These are phyloP conservation scores for Aspergillus neoniger DNA, from an alignment of 2,329 filamentous ascomycete genomes.

Conservation along the genomic window DNA sequence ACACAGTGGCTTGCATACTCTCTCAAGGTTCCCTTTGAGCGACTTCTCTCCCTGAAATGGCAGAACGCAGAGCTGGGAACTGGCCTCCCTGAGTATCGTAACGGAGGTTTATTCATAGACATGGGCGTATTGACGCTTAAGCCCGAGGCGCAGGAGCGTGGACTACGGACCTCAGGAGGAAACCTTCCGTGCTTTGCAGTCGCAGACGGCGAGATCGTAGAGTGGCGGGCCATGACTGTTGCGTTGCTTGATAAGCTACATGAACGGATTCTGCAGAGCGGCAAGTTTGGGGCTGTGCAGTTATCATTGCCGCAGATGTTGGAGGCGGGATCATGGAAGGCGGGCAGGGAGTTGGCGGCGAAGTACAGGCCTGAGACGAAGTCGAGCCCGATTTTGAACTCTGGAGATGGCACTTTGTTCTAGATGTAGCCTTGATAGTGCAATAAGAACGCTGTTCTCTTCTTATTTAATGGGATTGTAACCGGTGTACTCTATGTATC, in stretches of 20 bases:
- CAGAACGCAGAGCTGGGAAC: slow-evolving; percentile 60
- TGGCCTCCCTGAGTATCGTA: slow-evolving; percentile 71
- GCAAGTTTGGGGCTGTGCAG: slow-evolving; percentile 37
- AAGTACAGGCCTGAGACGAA: slow-evolving; percentile 34
- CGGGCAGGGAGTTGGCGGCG: slow-evolving; percentile 41
- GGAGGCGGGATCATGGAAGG: slow-evolving; percentile 59
- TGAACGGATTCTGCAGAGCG: slow-evolving; percentile 49
- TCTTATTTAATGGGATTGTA: too few species aligned
- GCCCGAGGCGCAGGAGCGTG: slow-evolving; percentile 45
- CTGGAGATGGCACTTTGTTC: slow-evolving; percentile 45
- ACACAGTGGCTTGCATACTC: slow-evolving; percentile 76
- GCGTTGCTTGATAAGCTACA: slow-evolving; percentile 60
- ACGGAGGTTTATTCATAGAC: slow-evolving; percentile 69
- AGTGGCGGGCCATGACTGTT: slow-evolving; percentile 66
- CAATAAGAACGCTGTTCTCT: too few species aligned
- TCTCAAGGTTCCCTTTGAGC: slow-evolving; percentile 65
- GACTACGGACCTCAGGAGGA: slow-evolving; percentile 47
- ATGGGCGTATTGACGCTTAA: slow-evolving; percentile 57
- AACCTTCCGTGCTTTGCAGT: slow-evolving; percentile 55
- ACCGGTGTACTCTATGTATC: too few species aligned
- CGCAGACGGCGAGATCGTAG: slow-evolving; percentile 63
- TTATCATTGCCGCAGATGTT: slow-evolving; percentile 55
- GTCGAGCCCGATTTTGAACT: slow-evolving; percentile 42
- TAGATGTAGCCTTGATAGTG: slow-evolving; percentile 16
- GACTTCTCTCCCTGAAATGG: slow-evolving; percentile 55